Base-by-base conservation (phyloP, 1,284 basidiomycete genomes). In the Cryptococcus hybrid region DNA sequence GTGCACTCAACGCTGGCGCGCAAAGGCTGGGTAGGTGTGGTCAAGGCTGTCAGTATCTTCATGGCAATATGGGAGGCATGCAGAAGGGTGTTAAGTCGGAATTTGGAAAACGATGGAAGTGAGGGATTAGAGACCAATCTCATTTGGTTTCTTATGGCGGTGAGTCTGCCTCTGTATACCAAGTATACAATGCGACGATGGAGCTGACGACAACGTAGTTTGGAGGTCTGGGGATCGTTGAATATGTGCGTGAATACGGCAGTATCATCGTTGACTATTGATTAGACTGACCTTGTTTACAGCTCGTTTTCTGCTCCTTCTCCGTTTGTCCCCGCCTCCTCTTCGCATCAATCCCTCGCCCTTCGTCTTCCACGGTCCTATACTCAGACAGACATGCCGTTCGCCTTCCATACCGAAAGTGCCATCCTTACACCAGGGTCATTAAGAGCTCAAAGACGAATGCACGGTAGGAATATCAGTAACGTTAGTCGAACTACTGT, bases 301-400 rank as follows among this genome's bases (percentile, higher is more conserved):
- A 71, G 65, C 56, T 69, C 24, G 24, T 56, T 34, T 61, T 46
- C 55, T 71, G 38, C 48, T 66, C 34, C 58, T 69, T 4, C 62
- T 71, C 13, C 67, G 69, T n/a, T 57, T 71, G 5, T 71, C 67
- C 1, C 69, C 69, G 2, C 57, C 61, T 0, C 11, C 30, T 13
- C 58, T 56, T 45, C 56, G 57, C 3, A 39, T 52, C n/a, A 38
- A 59, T 35, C 60, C 7, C 39, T 61, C 15, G 46, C 57, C 24
- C 51, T 63, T 18, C 64, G 61, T 50, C 56, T 57, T 6, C 56
- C 60, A 1, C 51, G 54, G 5, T 40, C 60, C n/a, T 24, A 39
- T n/a, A 39, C 39, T 36, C 56, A 35, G 53, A 55, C 51, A 40
- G 30, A 36, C 39, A 40, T 42, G 50, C 50, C 50, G 7, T 51